Evolutionary conservation across 2,329 filamentous ascomycete genomes (phyloP), one percentile per base, ranked within the genome.

Genomic region (Dactylonectria estremocensis): DNA sequence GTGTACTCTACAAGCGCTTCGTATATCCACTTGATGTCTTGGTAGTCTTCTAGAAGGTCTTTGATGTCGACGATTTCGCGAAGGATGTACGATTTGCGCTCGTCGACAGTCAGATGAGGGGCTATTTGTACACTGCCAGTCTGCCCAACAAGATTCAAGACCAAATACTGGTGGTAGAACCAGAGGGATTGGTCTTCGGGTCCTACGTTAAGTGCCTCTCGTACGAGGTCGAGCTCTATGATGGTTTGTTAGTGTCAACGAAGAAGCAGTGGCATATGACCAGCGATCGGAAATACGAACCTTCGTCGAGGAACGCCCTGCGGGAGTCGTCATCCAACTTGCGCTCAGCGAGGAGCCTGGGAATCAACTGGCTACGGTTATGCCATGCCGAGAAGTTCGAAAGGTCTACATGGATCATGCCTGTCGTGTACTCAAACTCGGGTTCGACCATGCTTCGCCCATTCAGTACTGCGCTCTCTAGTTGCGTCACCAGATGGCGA

Each of bases 361-460:
- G 90, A 61, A 98, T 96, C 22, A 98, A 86, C 77, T 93, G 93
- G 73, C 92, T 94, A 58, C 96, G 90, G 77, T 93, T 93, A 79
- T 99, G 96, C 95, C 96, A 98, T 2, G 96, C 96, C 4, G 95
- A 98, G 79, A 98, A 99, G 79, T 99, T 99, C 46, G 93, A 97
- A 54, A 99, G 85, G 74, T 97, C 93, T n/a, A 82, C 84, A 46
- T 87, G 84, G 74, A 98, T 94, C 94, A 95, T 98, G 77, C 90
- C 92, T 14, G 92, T 95, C 1, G 96, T 98, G 80, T 98, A 98
- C 40, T 89, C 90, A 72, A 97, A 96, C 80, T 99, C 96, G 16
- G 86, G 77, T 80, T 97, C 92, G 2, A 89, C 90, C 86, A 97
- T 89, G 78, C 89, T 93, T 56, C 80, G 79, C 1, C 87, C 88